Evolutionary conservation across 2,329 filamentous ascomycete species (phyloP), one percentile per base, ranked within the genome.

Genomic region (Penicillium psychrosexuale): DNA sequence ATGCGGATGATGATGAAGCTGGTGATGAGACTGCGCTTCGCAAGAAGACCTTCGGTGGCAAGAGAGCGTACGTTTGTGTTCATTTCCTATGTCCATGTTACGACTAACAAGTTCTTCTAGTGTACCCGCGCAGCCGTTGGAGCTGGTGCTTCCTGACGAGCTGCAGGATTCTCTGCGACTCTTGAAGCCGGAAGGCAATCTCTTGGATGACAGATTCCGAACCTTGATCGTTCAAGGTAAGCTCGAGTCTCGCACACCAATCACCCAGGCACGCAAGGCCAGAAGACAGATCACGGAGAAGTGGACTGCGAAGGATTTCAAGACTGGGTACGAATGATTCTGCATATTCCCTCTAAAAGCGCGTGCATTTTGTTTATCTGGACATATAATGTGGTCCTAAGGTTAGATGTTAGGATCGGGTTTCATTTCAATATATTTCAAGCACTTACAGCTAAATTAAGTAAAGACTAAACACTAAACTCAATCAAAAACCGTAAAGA

Each of bases 241-340:
- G 77, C 77, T 99, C 58, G 94, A 99, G 79, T 83, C 84, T 47
- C 83, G 94, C 65, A 87, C 87, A 70, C 86, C 87, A 49, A 84
- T 93, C 55, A 83, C 87, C 7, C 93, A 94, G 77, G 83, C 82
- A 67, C 96, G 90, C 82, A 90, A 94, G 79, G 84, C 84, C 60
- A 92, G 86, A 81, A 86, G 80, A 64, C 90, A 89, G 73, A 75
- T 86, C 48, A 96, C 91, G 7, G 94, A 97, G 83, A 99, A 97
- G 77, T 99, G 94, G 94, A 85, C 87, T 42, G 90, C 96, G 79
- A 99, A 99, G 81, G 94, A 99, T 72, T 99, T 96, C 75, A 82
- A 80, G 65, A 75, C 71, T 55, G 72, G 71, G 11, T 44, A 66
- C 45, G 56, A 63, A 19, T 66, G 53, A 58, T 63, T 58, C 57